A percentile compares a stretch with the other conserved stretches of the same genome.
phyloP scores from a whole-genome alignment of 148 eudicot genomes.

The Camellia sinensis region DNA sequence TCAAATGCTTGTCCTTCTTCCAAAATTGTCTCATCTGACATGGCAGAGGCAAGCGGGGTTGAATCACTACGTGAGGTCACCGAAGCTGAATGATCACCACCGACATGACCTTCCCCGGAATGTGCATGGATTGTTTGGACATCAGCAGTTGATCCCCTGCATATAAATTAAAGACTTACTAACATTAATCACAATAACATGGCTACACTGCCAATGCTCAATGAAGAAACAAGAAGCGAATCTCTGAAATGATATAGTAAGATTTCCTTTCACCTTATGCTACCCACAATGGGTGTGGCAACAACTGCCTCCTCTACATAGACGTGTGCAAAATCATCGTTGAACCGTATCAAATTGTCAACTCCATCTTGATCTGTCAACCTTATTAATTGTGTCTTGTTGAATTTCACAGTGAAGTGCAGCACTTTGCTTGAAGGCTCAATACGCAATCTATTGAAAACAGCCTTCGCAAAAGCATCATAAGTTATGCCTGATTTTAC shows the following conservation, averaged over 20 bases:
- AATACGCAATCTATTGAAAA: neutral
- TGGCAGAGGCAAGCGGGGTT: neutral
- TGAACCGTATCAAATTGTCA: neutral
- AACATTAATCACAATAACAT: neutral
- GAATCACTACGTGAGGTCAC: neutral
- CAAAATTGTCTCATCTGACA: neutral
- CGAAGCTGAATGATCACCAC: neutral
- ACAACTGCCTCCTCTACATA: neutral
- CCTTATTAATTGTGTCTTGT: neutral
- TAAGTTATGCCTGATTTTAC: neutral
- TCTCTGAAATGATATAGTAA: neutral
- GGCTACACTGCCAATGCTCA: no score
- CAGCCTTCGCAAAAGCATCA: neutral
- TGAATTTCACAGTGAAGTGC: neutral
- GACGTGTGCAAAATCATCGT: constrained; percentile 1
- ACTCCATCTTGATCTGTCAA: constrained; percentile 1
- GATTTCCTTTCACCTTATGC: neutral
- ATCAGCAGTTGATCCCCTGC: neutral
- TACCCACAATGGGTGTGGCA: neutral
- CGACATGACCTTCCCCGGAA: neutral
- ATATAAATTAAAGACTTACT: neutral
- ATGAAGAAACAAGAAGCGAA: neutral
- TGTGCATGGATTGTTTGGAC: neutral
- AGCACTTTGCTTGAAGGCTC: neutral
- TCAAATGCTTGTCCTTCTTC: neutral